A percentile compares a stretch with the other conserved stretches of the same genome.
Conservation (phyloP, 345 rosid species). For the Psidium friedrichsthalianum region DNA sequence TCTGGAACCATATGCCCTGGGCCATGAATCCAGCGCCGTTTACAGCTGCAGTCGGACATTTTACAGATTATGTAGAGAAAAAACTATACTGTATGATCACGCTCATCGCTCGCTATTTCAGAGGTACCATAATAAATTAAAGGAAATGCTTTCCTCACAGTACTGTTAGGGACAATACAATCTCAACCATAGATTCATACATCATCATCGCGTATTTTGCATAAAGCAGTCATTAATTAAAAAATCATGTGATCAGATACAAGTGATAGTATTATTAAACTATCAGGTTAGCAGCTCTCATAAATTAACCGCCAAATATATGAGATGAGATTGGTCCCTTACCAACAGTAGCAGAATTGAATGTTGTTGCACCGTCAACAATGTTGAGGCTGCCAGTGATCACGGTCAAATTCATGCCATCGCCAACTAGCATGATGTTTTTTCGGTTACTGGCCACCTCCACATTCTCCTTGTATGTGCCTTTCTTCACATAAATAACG, state of each 20-base stretch:
- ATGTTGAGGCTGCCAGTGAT: conserved; percentile 58
- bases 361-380: conserved; percentile 51
- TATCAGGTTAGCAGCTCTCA: too few relatives aligned
- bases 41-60: conserved; percentile 24
- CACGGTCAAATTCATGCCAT: conserved; percentile 51
- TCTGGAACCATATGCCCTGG: conserved; percentile 71
- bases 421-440: conserved; percentile 74
- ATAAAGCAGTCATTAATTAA: too few relatives aligned
- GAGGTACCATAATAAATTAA: neutral
- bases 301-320: neutral
- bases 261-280: too few relatives aligned
- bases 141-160: too few relatives aligned
- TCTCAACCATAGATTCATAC: too few relatives aligned
- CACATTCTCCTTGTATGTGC: conserved; percentile 55
- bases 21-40: conserved; percentile 82
- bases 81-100: neutral
- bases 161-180: too few relatives aligned
- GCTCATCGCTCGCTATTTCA: neutral
- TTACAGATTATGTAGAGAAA: neutral
- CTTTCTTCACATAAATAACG: conserved; percentile 69
- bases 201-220: too few relatives aligned
- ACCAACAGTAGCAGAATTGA: conserved; percentile 79
- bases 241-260: too few relatives aligned
- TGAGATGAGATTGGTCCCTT: neutral
- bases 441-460: conserved; percentile 56